A percentile compares a stretch with the other conserved stretches of the same genome.
Conservation (phyloP, 2,329 filamentous ascomycete species). For the Claviceps maximensis region DNA sequence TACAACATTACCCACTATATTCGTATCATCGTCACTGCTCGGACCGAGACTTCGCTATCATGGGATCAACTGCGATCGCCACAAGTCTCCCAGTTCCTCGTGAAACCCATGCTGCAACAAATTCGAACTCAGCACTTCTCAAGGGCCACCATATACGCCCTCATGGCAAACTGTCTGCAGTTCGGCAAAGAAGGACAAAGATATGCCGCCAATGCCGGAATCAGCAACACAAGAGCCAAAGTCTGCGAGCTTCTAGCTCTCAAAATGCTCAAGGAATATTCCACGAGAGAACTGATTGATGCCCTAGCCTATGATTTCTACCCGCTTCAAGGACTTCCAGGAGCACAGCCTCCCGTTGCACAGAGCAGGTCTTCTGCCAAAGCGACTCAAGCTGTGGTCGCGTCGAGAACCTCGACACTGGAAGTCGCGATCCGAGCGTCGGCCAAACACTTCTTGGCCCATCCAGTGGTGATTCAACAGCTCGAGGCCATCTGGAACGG, state of each 20-base stretch:
- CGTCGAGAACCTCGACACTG: slow-evolving; percentile 73
- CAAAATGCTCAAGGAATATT: slow-evolving; percentile 80
- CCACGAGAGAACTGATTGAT: slow-evolving; percentile 81
- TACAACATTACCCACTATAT: slow-evolving; percentile 88
- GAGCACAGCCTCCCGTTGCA: slow-evolving; percentile 24
- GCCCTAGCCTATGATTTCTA: slow-evolving; percentile 92
- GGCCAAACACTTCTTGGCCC: slow-evolving; percentile 82
- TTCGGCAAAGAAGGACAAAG: slow-evolving; percentile 78
- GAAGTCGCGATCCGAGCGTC: slow-evolving; percentile 89
- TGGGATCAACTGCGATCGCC: slow-evolving; percentile 96
- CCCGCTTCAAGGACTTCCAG: slow-evolving; percentile 68
- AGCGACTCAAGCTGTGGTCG: slow-evolving; percentile 37
- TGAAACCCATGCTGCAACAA: slow-evolving; percentile 90
- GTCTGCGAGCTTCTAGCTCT: slow-evolving; percentile 86
- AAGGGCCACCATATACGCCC: slow-evolving; percentile 71
- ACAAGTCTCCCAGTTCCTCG: slow-evolving; percentile 86
- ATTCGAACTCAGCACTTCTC: slow-evolving; percentile 75
- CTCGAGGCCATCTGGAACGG: slow-evolving; percentile 97
- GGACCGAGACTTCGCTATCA: slow-evolving; percentile 81
- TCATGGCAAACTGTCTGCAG: slow-evolving; percentile 89
- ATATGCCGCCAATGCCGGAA: slow-evolving; percentile 73
- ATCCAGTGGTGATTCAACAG: slow-evolving; percentile 84
- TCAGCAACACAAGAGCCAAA: slow-evolving; percentile 70
- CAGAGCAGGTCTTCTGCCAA: slow-evolving; percentile 22
- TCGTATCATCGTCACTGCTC: slow-evolving; percentile 66